Evolutionary conservation across 2,329 filamentous ascomycete species (phyloP), one percentile per base, ranked within the genome.

Genomic region (Xylaria sp.): DNA sequence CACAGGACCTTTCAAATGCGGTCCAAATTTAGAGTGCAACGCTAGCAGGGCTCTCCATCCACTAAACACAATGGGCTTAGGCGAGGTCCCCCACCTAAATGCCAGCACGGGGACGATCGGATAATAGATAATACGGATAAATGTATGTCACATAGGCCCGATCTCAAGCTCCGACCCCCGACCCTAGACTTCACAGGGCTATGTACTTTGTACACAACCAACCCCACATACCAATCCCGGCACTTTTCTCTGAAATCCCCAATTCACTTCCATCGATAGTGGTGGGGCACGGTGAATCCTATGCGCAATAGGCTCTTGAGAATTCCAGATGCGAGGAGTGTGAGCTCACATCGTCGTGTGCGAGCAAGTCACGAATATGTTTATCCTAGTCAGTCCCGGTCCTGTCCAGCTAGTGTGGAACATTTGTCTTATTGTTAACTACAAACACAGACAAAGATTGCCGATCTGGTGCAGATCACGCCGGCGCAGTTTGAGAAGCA

Each of bases 391-490:
- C 63, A 59, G 74, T 64, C 18, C 22, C 29, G 4, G 29, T 34
- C 29, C 16, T 34, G 29, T 3, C 16, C 9, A 34, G 8, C 16
- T 34, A 34, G 11, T 11, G 11, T 34, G 29, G 29, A 34, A 34
- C 29, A 34, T 11, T n/a, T 41, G 9, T 22, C 16, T 29, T 16
- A n/a, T 2, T 48, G 38, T 53, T 51, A 48, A 50, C 62, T 43
- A 61, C 24, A 44, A 21, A 41, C 39, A 48, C 59, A 96, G 94
- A 94, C 92, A 40, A 96, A 94, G 63, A 87, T 99, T 65, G 88
- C 92, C 64, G 94, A 99, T 78, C 82, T 99, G 64, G 91, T 99
- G 63, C 91, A 96, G 74, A 95, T 99, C 75, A 82, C 85, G 26
- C 94, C 94, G 1, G 84, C 91, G 66, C 90, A 97, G 70, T 96